Evolutionary conservation across 192 early-diverging fungal species (phyloP), one percentile per base, ranked within the genome.

Genomic region (Coemansia sp.): DNA sequence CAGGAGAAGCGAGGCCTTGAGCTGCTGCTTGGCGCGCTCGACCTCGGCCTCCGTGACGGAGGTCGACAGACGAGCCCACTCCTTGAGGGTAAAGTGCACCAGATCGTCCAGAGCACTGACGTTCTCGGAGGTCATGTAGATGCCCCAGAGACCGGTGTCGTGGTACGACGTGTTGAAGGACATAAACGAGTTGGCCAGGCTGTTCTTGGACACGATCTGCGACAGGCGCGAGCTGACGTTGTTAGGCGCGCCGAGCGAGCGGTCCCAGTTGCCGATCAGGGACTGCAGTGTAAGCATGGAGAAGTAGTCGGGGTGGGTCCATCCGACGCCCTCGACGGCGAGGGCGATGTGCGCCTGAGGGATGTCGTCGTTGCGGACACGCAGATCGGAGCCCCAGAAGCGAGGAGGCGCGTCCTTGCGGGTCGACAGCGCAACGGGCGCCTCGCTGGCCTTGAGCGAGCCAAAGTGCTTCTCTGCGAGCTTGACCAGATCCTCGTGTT

Each of bases 121-220:
- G 81, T 91, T 90, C 78, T 97, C 91, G 22, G 91, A 88, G 42
- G 89, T 87, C 56, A 93, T 74, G 85, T 98, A 98, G 68, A 95
- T 93, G 60, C 96, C 96, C 83, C 93, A 98, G 51, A 98, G 84
- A 45, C 96, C 96, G 22, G 94, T 97, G 80, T 98, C 96, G 42
- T 89, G 89, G 87, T 98, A 98, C 18, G 94, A 94, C 24, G 96
- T 98, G 85, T 98, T 97, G 86, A 98, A 98, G 54, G 95, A 90
- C 92, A 96, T 94, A 89, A 95, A 98, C 55, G 93, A 95, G 84
- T 95, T 98, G 71, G 94, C 96, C 59, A 98, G 83, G 50, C 87
- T 83, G 81, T 90, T 75, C 81, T 94, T 84, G 77, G 86, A 80
- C 58, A 98, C 82, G 49, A 90, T 83, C 72, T 88, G 83, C 47